A percentile compares a stretch with the other conserved stretches of the same genome.
Conservation (phyloP, 1,139 yeast species). For the Suhomyces chickasaworum region DNA sequence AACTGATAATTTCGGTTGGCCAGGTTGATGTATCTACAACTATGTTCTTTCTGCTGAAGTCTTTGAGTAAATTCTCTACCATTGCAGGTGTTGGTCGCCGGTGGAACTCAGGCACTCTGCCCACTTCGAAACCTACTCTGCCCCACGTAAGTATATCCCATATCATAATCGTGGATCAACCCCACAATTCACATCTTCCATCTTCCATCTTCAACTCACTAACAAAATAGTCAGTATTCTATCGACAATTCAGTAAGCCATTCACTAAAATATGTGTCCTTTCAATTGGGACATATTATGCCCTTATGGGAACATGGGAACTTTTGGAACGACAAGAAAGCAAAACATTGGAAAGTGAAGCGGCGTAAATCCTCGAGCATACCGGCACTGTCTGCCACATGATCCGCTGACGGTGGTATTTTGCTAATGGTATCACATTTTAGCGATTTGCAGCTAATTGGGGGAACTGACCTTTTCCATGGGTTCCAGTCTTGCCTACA, state of each 20-base stretch:
- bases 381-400: neutral
- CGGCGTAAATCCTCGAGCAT: neutral
- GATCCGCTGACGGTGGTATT: neutral
- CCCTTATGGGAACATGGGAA: slow-evolving; percentile 41
- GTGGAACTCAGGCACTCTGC: neutral
- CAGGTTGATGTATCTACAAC: neutral
- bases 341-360: neutral
- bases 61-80: neutral
- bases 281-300: slow-evolving; percentile 45
- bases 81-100: neutral
- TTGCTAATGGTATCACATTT: neutral
- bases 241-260: slow-evolving; percentile 45
- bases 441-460: neutral
- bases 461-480: neutral
- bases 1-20: neutral
- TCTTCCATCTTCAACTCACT: slow-evolving; percentile 3
- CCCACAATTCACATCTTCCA: neutral
- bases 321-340: slow-evolving; percentile 29
- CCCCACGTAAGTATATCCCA: slow-evolving; percentile 5
- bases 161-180: neutral
- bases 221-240: slow-evolving; percentile 28
- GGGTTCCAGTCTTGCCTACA: neutral
- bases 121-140: neutral
- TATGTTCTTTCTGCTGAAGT: neutral
- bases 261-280: slow-evolving; percentile 39